Base-by-base conservation (phyloP, 768 basidiomycete species). In the Suillus plorans region DNA sequence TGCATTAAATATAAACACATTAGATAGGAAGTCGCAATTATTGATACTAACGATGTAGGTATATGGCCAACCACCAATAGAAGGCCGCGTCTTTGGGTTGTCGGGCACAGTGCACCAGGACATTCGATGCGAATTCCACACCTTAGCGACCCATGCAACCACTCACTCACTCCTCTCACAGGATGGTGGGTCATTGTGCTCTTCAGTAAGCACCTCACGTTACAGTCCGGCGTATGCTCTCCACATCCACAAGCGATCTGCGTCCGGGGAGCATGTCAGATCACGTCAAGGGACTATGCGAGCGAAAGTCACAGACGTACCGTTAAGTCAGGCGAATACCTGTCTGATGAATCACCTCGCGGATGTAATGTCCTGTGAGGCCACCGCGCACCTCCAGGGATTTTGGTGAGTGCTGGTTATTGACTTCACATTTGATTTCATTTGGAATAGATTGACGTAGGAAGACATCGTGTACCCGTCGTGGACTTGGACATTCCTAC, bases 321-420 rank as follows among this genome's bases (percentile, higher is more conserved):
- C 95, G 99, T 96, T 67, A 99, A 81, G 78, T 99, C 95, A 22
- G 98, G 79, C 0, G 28, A 99, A 85, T 64, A 91, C 94, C 94
- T 4, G 95, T 99, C 81, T 97, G 95, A 66, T 88, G 87, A 50
- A 99, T 86, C 6, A 91, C 89, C 78, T 98, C 95, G 68, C 92
- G 93, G 71, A 97, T 95, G 75, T 95, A 97, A 78, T 98, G 95
- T 22, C 96, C 95, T 74, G 93, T 95, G 66, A 99, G 79, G 12
- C 97, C 97, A 2, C 97, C 95, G 69, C 94, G 90, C 28, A 97
- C 94, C 86, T 90, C 64, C 22, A 9, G 5, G 18, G 5, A 37
- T 41, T 1, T 20, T 65, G 44, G 56, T 58, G 31, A 45, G 44
- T 57, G 45, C 55, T 58, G 59, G 52, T 5, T 39, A 10, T 57